phyloP scores from a whole-genome alignment of 768 basidiomycete genomes.

The Boletus reticulatus region DNA sequence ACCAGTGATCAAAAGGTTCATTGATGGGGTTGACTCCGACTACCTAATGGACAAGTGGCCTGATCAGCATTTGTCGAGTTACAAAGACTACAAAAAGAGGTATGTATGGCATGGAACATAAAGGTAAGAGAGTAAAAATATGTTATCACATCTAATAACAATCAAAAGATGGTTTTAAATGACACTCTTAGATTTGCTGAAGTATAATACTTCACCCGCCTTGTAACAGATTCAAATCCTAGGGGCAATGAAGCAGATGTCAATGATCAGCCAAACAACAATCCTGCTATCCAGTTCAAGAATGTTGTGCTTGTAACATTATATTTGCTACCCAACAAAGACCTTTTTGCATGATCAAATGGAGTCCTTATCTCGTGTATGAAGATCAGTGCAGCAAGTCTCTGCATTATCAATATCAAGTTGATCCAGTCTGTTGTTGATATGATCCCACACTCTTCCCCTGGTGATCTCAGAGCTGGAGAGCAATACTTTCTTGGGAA shows the following conservation, averaged over 20 bases:
- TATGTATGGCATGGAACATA: background rate
- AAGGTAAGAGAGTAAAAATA: background rate
- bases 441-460: background rate
- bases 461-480: background rate
- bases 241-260: no score
- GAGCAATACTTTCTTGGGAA: background rate
- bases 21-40: background rate
- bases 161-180: background rate
- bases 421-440: background rate
- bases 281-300: background rate
- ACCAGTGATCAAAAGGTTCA: background rate
- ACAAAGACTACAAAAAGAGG: background rate
- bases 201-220: background rate
- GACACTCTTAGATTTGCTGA: background rate
- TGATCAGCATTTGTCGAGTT: background rate
- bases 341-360: background rate
- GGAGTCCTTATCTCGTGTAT: background rate
- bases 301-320: background rate
- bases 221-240: background rate
- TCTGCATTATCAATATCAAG: background rate
- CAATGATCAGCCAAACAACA: no score
- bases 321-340: background rate
- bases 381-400: background rate
- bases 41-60: background rate
- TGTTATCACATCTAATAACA: background rate